A percentile compares a stretch with the other conserved stretches of the same genome.
These are phyloP conservation scores for Lactarius tabidus DNA, from an alignment of 768 basidiomycete genomes.

Conservation along the genomic window DNA sequence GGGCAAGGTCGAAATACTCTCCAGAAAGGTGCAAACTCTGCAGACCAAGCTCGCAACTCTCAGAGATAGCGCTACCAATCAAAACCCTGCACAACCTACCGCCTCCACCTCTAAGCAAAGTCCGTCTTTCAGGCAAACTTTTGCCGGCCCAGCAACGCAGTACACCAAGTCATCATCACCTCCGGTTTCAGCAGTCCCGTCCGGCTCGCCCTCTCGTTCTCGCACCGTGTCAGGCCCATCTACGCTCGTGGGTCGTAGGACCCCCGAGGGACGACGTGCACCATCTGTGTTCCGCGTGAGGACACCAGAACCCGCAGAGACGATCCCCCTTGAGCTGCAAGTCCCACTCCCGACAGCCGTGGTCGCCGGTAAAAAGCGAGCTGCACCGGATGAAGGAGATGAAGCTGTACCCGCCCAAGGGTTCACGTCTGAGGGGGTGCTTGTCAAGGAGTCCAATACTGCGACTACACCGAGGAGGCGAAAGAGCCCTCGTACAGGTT, in stretches of 20 bases:
- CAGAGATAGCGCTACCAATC: slow-evolving; percentile 38
- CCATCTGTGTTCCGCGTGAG: slow-evolving; percentile 29
- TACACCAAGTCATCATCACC: slow-evolving; percentile 10
- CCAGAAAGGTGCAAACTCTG: slow-evolving; percentile 66
- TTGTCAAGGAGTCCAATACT: slow-evolving; percentile 34
- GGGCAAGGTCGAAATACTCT: slow-evolving; percentile 64
- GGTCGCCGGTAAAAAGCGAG: slow-evolving; percentile 59
- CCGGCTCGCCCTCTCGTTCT: slow-evolving; percentile 17
- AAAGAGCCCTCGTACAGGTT: slow-evolving; percentile 59
- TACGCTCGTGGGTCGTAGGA: slow-evolving; percentile 44
- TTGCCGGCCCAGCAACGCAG: slow-evolving; percentile 12
- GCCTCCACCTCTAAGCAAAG: slow-evolving; percentile 26
- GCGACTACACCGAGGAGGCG: slow-evolving; percentile 58
- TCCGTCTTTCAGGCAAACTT: slow-evolving; percentile 15
- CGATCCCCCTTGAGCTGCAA: background rate
- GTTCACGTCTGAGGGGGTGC: slow-evolving; percentile 51
- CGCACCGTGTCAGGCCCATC: slow-evolving; percentile 44
- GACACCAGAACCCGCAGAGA: slow-evolving; percentile 31
- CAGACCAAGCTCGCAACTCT: slow-evolving; percentile 61
- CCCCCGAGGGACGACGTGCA: slow-evolving; percentile 42
- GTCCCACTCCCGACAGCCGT: slow-evolving; percentile 36
- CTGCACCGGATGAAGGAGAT: slow-evolving; percentile 76
- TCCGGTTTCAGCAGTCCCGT: slow-evolving; percentile 12
- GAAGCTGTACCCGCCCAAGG: slow-evolving; percentile 57
- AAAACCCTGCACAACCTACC: slow-evolving; percentile 17